These are phyloP conservation scores for Acanthamoeba royreba DNA, from an alignment of 208 protist species.

Conservation along the genomic window DNA sequence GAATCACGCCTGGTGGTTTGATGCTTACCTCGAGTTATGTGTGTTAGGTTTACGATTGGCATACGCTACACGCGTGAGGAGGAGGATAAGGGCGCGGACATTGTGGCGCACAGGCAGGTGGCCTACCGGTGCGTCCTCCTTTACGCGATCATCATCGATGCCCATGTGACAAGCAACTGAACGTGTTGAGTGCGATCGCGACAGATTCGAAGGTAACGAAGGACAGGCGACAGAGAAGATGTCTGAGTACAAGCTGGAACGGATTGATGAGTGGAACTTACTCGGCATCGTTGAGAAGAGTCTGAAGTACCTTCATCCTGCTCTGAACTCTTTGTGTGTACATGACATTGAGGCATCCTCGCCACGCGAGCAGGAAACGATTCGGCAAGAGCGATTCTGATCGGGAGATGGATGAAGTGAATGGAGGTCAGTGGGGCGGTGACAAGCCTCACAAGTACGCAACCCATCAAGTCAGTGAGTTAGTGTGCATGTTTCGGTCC, in stretches of 20 bases:
- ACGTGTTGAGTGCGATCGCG: too few relatives aligned
- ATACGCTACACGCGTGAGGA: background rate
- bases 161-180: too few relatives aligned
- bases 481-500: too few relatives aligned
- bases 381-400: too few relatives aligned
- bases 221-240: background rate
- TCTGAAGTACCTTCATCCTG: too few relatives aligned
- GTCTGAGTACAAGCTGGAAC: background rate
- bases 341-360: too few relatives aligned
- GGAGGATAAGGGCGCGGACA: conserved; percentile 9
- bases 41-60: background rate
- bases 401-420: too few relatives aligned
- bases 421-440: too few relatives aligned
- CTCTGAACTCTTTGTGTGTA: too few relatives aligned
- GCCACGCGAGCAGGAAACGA: too few relatives aligned
- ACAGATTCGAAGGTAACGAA: background rate
- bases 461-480: too few relatives aligned
- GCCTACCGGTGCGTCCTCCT: background rate
- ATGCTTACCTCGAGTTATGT: background rate
- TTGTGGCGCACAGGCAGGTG: background rate
- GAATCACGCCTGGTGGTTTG: background rate
- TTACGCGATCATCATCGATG: background rate
- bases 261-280: background rate
- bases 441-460: background rate
- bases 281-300: background rate